Evolutionary conservation across 2,329 filamentous ascomycete species (phyloP), one percentile per base, ranked within the genome.

Genomic region (Clarireedia hainanense): DNA sequence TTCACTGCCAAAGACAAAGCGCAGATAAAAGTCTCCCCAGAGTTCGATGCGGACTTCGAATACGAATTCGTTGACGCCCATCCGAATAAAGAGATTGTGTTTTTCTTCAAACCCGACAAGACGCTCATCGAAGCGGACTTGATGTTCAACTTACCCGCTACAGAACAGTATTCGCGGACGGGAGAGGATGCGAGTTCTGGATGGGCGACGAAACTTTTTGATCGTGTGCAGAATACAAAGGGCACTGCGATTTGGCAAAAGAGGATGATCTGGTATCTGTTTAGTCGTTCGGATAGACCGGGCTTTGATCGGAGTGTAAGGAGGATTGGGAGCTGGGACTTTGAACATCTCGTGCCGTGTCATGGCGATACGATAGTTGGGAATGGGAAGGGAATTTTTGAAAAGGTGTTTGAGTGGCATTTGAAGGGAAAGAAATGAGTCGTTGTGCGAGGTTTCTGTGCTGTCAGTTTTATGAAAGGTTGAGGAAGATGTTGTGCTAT

Each of bases 41-140:
- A 92, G 56, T 96, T 99, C 69, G 90, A 95, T 66, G 73, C 75
- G 14, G 91, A 97, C 63, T 96, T 97, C 67, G 85, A 89, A 37
- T 83, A 82, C 64, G 91, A 96, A 72, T 96, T 88, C 70, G 85
- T 96, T 56, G 80, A 88, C 64, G 81, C 81, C 3, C 82, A 97
- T 71, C 74, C 77, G 30, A 96, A 95, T 74, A 87, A 89, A 68
- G 94, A 99, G 72, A 75, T 97, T 30, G 90, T 94, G 26, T 90
- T 97, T 72, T 75, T 85, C 67, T 91, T 95, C 76, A 86, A 84
- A 69, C 90, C 89, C 0, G 85, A 88, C 12, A 75, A 77, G 56
- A 87, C 90, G 0, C 73, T 99, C 46, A 91, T 99, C 67, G 76
- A 96, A 73, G 94, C 91, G 5, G 94, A 99, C 71, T 72, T 97